Evolutionary conservation across 2,329 filamentous ascomycete species (phyloP).

Genomic region (Colletotrichum sp.): DNA sequence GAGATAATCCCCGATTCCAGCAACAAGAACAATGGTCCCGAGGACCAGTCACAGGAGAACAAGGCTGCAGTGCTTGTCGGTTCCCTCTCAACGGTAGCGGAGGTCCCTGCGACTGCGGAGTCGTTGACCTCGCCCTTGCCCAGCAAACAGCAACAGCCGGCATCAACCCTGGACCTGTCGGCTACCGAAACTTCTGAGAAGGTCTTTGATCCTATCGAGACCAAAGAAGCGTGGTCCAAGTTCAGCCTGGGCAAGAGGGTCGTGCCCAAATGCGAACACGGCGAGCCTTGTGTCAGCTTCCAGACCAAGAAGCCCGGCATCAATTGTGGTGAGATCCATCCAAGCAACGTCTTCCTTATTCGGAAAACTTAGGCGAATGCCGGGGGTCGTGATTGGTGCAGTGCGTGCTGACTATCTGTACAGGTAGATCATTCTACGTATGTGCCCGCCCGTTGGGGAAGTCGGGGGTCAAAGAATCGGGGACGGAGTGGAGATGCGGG

Average conservation of each 20-base stretch:
- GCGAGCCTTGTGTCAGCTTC: conserved; percentile 83
- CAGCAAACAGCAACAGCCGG: background rate
- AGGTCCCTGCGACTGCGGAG: background rate
- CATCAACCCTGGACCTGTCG: background rate
- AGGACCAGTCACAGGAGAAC: background rate
- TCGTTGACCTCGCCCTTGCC: background rate
- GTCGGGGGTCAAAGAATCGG: conserved; percentile 81
- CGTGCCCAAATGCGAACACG: conserved; percentile 83
- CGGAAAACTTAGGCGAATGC: background rate
- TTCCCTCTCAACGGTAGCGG: background rate
- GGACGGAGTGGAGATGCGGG: conserved; percentile 84
- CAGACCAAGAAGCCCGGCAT: conserved; percentile 88
- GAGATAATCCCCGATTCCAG: background rate
- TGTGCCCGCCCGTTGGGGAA: conserved; percentile 79
- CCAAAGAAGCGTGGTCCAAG: conserved; percentile 85
- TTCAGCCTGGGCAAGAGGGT: conserved; percentile 74
- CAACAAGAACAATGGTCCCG: background rate
- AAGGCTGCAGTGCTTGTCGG: background rate
- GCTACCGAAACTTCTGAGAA: conserved; percentile 33
- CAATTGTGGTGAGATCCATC: conserved; percentile 67
- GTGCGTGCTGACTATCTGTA: conserved; percentile 21
- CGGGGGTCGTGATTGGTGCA: background rate
- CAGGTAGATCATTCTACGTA: conserved; percentile 67
- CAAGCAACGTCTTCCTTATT: background rate
- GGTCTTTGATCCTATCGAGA: conserved; percentile 71